Conservation (phyloP, 176 grass and related monocot species). For the Oryza rufipogon region DNA sequence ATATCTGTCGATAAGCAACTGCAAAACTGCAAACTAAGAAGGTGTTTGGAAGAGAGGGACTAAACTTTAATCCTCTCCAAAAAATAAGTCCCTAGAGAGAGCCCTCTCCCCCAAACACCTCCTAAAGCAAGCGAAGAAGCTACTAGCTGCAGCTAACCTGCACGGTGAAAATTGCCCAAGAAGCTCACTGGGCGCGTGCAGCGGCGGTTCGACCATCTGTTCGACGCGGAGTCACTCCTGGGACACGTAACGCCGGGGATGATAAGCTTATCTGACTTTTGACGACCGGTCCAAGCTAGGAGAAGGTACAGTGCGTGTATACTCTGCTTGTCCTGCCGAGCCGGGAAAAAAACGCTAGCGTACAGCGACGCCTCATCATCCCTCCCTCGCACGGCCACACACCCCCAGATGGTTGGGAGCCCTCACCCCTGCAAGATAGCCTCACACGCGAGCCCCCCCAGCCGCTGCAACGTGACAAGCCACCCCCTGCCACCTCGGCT, state of each 20-base stretch:
- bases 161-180: too few species aligned
- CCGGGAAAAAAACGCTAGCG: too few species aligned
- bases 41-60: too few species aligned
- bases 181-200: neutral
- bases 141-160: too few species aligned
- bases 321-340: neutral
- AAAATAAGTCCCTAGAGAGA: too few species aligned
- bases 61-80: too few species aligned
- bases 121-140: too few species aligned
- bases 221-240: neutral
- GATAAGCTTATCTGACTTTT: slow-evolving; percentile 46
- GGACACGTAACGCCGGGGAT: slow-evolving; percentile 37
- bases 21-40: too few species aligned
- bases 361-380: slow-evolving; percentile 11
- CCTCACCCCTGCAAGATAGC: neutral
- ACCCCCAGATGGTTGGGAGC: neutral
- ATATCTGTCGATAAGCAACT: too few species aligned
- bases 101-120: too few species aligned
- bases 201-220: slow-evolving; percentile 14
- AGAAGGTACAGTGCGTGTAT: too few species aligned
- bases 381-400: too few species aligned
- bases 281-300: neutral
- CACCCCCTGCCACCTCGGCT: slow-evolving; percentile 38
- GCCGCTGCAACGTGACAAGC: slow-evolving; percentile 22
- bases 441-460: neutral